Conservation (phyloP, 768 basidiomycete genomes). For the Asterophora lycoperdoides region DNA sequence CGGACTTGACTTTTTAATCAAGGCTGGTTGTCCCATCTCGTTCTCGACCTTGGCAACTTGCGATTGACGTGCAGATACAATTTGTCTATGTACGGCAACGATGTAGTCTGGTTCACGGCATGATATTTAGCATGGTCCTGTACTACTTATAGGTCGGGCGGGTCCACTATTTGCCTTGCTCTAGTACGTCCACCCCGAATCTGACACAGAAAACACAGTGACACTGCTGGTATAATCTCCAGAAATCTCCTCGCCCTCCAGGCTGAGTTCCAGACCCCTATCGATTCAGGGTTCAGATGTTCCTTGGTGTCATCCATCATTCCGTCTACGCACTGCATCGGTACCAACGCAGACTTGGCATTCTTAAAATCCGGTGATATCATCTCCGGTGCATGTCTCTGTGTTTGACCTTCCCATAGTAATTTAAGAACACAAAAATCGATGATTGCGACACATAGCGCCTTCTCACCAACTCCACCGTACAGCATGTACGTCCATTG, state of each 20-base stretch:
- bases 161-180: too few relatives aligned
- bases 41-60: neutral
- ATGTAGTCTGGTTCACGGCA: too few relatives aligned
- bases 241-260: neutral
- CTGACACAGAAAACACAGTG: too few relatives aligned
- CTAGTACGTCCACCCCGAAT: too few relatives aligned
- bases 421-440: conserved; percentile 11
- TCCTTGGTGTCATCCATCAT: neutral
- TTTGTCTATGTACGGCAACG: too few relatives aligned
- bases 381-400: conserved; percentile 5
- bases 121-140: too few relatives aligned
- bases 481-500: conserved; percentile 6
- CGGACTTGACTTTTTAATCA: neutral
- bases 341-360: neutral
- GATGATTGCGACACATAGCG: neutral
- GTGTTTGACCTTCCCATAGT: conserved; percentile 6
- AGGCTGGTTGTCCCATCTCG: neutral
- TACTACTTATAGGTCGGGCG: too few relatives aligned
- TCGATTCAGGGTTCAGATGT: neutral
- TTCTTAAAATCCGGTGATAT: conserved; percentile 11
- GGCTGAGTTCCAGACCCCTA: neutral
- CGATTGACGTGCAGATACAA: neutral
- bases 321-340: neutral
- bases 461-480: conserved; percentile 4
- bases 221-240: too few relatives aligned